Base-by-base conservation (phyloP, 176 grass and related monocot genomes). In the Phyllostachys edulis region DNA sequence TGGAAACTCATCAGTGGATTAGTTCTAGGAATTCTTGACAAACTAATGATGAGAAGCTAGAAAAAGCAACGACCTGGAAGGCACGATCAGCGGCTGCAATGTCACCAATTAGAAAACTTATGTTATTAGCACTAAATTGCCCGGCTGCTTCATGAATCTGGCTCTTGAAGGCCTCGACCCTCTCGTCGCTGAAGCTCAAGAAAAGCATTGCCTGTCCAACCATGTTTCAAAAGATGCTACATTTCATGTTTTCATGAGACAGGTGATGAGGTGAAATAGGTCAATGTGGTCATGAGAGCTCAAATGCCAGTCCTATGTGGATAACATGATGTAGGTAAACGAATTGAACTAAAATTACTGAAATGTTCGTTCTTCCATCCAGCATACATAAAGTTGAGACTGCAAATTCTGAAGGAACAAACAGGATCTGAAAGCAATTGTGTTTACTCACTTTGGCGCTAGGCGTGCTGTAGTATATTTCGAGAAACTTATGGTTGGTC, bases 21-120 rank as follows among this genome's bases (percentile, higher is more conserved):
- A 85, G 34, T 36, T 55, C 32, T 78, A 64, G 2, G 15, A 87
- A 40, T 61, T 12, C 40, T 60, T 32, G 13, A 42, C 13, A 57
- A 45, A 57, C 15, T 69, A 59, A 38, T 27, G 50, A 50, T 69
- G 69, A 89, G 50, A 71, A 70, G 36, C 32, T 51, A 14, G 16
- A 76, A 70, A n/a, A 52, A 82, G 55, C 69, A 81, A 51, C 9
- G 63, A 99, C 96, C 93, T 99, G 50, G 50, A 99, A 94, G 76
- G 81, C 89, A 51, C 85, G 85, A 34, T 87, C 82, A 79, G 77
- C 85, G 1, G 89, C 74, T 45, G 86, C 85, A 85, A 93, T 80
- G 55, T 99, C 93, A 70, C 88, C 96, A 68, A 96, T 91, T 80
- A 99, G 85, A 86, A 96, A 99, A 73, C 70, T 99, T 42, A 99